These are phyloP conservation scores for Emergomyces orientalis DNA, from an alignment of 2,329 filamentous ascomycete genomes.

Conservation along the genomic window DNA sequence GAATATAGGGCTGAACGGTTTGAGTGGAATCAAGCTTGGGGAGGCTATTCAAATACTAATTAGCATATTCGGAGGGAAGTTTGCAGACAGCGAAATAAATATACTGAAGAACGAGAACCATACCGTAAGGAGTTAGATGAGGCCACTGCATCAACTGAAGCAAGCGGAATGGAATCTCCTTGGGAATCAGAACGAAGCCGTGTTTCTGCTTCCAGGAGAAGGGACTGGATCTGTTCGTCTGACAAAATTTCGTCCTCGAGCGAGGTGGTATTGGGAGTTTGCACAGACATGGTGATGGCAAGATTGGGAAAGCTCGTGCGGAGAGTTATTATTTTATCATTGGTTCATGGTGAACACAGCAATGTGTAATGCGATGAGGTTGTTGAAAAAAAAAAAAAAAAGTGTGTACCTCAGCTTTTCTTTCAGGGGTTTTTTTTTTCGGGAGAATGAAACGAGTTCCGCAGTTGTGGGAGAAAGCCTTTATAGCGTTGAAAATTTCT, in stretches of 20 bases:
- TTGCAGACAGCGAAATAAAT: background rate
- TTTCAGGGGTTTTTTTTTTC: no score
- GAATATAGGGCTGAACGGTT: slow-evolving; percentile 47
- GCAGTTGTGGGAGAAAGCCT: background rate
- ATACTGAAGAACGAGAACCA: background rate
- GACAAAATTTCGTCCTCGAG: slow-evolving; percentile 41
- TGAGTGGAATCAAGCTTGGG: slow-evolving; percentile 42
- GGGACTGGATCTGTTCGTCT: slow-evolving; percentile 54
- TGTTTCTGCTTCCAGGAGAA: slow-evolving; percentile 55
- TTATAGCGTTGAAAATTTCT: no score
- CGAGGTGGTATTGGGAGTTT: background rate
- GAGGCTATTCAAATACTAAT: slow-evolving; percentile 29
- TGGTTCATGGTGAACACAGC: background rate
- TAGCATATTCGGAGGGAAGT: background rate
- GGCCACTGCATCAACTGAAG: slow-evolving; percentile 13
- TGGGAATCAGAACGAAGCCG: slow-evolving; percentile 36
- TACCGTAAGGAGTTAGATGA: slow-evolving; percentile 7
- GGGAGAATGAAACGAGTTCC: no score
- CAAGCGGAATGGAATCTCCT: slow-evolving; percentile 7
- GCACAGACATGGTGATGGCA: slow-evolving; percentile 1
- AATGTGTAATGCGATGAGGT: background rate
- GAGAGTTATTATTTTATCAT: background rate
- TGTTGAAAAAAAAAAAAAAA: no score
- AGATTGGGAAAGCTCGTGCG: background rate
- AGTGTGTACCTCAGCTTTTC: background rate